Conservation (phyloP, 371 early-diverging fungal genomes). For the Lichtheimia corymbifera region DNA sequence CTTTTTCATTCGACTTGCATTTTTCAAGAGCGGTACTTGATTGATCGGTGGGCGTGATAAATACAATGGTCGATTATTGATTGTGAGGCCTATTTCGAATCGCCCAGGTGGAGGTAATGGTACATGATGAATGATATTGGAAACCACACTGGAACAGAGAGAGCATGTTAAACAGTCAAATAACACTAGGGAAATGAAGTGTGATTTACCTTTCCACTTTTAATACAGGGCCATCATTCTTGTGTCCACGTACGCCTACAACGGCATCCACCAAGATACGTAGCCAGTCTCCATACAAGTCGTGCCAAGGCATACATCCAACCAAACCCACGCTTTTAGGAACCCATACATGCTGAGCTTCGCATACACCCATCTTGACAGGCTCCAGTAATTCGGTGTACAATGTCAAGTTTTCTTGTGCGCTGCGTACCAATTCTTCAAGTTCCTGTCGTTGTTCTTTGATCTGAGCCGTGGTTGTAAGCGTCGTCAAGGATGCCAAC, state of each 20-base stretch:
- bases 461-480: slow-evolving; percentile 25
- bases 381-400: slow-evolving; percentile 70
- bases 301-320: slow-evolving; percentile 74
- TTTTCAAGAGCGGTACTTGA: slow-evolving; percentile 73
- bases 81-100: slow-evolving; percentile 70
- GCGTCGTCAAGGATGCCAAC: slow-evolving; percentile 16
- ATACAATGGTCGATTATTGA: slow-evolving; percentile 66
- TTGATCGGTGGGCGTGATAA: slow-evolving; percentile 80
- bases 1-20: slow-evolving; percentile 52
- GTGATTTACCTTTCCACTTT: slow-evolving; percentile 51
- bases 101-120: slow-evolving; percentile 83
- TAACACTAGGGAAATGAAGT: too few relatives aligned
- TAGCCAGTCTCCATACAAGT: slow-evolving; percentile 79
- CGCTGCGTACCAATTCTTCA: slow-evolving; percentile 44
- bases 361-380: slow-evolving; percentile 57
- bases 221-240: slow-evolving; percentile 34
- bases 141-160: slow-evolving; percentile 44
- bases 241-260: slow-evolving; percentile 57
- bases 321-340: slow-evolving; percentile 75
- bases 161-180: not conserved
- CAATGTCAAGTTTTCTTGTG: slow-evolving; percentile 71
- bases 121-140: slow-evolving; percentile 75
- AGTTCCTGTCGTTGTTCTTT: slow-evolving; percentile 25
- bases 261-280: slow-evolving; percentile 62
- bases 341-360: slow-evolving; percentile 64